Evolutionary conservation across 2,329 filamentous ascomycete species (phyloP).

Genomic region (Penicillium italicum): DNA sequence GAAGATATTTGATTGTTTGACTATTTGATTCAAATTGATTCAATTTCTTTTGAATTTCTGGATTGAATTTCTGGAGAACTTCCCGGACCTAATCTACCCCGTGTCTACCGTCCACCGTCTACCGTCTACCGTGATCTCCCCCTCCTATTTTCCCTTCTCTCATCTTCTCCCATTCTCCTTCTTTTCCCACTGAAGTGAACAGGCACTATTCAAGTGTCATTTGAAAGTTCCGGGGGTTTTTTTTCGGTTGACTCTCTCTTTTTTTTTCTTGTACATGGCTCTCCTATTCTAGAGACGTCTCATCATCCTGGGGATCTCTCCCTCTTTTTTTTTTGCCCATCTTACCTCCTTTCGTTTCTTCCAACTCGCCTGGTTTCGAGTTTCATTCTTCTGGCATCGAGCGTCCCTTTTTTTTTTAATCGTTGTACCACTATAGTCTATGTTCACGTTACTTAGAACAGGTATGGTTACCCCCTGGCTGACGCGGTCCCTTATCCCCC

Average conservation of each 20-base stretch:
- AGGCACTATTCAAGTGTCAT: slow-evolving; percentile 28
- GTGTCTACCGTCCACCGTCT: slow-evolving; percentile 27
- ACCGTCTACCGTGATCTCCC: neutral
- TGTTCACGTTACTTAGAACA: slow-evolving; percentile 30
- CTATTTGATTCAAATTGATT: neutral
- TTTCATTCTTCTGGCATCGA: slow-evolving; percentile 23
- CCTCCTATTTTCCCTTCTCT: slow-evolving; percentile 22
- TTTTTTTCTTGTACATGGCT: slow-evolving; percentile 33
- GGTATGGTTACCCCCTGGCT: slow-evolving; percentile 27
- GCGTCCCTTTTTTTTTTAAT: slow-evolving; percentile 29
- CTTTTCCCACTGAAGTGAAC: slow-evolving; percentile 19
- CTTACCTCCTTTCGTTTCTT: slow-evolving; percentile 20
- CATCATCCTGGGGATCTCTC: slow-evolving; percentile 21
- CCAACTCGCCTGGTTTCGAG: slow-evolving; percentile 25
- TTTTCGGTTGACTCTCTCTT: slow-evolving; percentile 7
- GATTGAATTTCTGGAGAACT: neutral
- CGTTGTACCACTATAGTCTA: slow-evolving; percentile 34
- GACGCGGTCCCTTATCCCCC: slow-evolving; percentile 18
- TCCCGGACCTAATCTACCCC: slow-evolving; percentile 25
- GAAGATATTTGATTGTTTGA: neutral
- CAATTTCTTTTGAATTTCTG: neutral
- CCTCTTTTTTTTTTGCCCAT: slow-evolving; percentile 25
- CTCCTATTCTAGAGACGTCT: slow-evolving; percentile 27
- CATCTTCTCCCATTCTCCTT: slow-evolving; percentile 15
- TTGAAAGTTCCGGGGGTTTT: slow-evolving; percentile 29